A percentile compares a stretch with the other conserved stretches of the same genome.
Conservation (phyloP, 441 rosid species). For the Lepidium campestre region DNA sequence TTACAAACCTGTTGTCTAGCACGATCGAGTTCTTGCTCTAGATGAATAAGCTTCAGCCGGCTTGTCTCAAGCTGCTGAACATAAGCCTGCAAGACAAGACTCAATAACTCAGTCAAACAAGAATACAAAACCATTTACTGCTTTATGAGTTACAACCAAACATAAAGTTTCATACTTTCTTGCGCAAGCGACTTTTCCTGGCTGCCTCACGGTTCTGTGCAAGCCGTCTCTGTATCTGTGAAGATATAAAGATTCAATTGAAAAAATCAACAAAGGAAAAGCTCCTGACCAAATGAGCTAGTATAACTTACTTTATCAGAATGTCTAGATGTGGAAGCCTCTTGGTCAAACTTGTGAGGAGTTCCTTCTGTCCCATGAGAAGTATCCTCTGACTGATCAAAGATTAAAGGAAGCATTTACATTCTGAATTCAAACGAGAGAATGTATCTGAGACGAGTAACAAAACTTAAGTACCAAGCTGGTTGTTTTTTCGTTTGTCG, state of each 20-base stretch:
- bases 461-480: slow-evolving; percentile 44
- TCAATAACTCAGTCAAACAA: neutral
- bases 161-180: slow-evolving; percentile 50
- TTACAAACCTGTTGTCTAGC: slow-evolving; percentile 69
- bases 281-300: neutral
- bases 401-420: slow-evolving; percentile 15
- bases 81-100: slow-evolving; percentile 60
- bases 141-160: neutral
- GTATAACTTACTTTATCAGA: slow-evolving; percentile 52
- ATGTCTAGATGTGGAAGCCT: slow-evolving; percentile 57
- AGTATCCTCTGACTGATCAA: slow-evolving; percentile 75
- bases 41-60: slow-evolving; percentile 66
- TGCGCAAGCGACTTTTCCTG: slow-evolving; percentile 90
- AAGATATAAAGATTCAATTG: neutral
- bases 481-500: slow-evolving; percentile 49
- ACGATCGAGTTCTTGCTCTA: slow-evolving; percentile 84
- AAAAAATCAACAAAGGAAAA: neutral
- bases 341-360: slow-evolving; percentile 66
- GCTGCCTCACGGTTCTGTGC: slow-evolving; percentile 99
- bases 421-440: slow-evolving; percentile 9
- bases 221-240: slow-evolving; percentile 82
- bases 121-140: neutral
- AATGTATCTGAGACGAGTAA: slow-evolving; percentile 4
- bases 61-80: slow-evolving; percentile 92
- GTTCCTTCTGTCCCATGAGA: slow-evolving; percentile 59